A percentile compares a stretch with the other conserved stretches of the same genome.
phyloP scores from a whole-genome alignment of 495 filamentous ascomycete species.

The Neurospora hispaniola region DNA sequence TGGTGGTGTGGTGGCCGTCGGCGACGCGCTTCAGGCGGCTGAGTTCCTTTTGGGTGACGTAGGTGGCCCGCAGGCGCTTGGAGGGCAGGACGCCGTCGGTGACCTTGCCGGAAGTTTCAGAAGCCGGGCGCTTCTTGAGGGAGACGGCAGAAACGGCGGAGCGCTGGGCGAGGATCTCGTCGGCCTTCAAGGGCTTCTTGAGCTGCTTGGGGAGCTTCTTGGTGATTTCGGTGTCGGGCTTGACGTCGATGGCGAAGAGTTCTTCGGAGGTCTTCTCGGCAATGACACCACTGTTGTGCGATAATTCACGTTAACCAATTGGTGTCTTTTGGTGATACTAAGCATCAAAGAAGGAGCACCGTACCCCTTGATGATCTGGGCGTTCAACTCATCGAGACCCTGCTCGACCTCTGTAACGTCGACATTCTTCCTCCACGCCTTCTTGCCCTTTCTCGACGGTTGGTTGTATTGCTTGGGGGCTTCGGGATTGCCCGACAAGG shows the following conservation, averaged over 20 bases:
- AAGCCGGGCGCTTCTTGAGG: conserved; percentile 58
- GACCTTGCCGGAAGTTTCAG: conserved; percentile 23
- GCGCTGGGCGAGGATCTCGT: conserved; percentile 80
- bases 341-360: conserved; percentile 3
- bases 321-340: neutral
- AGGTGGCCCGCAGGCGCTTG: conserved; percentile 64
- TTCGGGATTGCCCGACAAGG: conserved; percentile 23
- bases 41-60: conserved; percentile 73
- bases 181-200: conserved; percentile 66
- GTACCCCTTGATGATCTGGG: conserved; percentile 83
- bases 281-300: conserved; percentile 56
- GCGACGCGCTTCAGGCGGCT: conserved; percentile 65
- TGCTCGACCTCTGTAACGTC: conserved; percentile 76
- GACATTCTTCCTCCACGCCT: conserved; percentile 97
- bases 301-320: conserved; percentile 12
- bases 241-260: conserved; percentile 70
- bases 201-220: conserved; percentile 49
- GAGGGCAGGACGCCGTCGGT: conserved; percentile 56
- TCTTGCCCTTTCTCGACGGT: conserved; percentile 92
- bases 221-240: conserved; percentile 31
- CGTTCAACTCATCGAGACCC: conserved; percentile 72
- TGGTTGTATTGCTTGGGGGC: conserved; percentile 55
- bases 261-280: conserved; percentile 65
- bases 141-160: conserved; percentile 71
- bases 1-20: conserved; percentile 51